Conservation (phyloP, 73 alveolate species). For the Symbiodinium pilosum region DNA sequence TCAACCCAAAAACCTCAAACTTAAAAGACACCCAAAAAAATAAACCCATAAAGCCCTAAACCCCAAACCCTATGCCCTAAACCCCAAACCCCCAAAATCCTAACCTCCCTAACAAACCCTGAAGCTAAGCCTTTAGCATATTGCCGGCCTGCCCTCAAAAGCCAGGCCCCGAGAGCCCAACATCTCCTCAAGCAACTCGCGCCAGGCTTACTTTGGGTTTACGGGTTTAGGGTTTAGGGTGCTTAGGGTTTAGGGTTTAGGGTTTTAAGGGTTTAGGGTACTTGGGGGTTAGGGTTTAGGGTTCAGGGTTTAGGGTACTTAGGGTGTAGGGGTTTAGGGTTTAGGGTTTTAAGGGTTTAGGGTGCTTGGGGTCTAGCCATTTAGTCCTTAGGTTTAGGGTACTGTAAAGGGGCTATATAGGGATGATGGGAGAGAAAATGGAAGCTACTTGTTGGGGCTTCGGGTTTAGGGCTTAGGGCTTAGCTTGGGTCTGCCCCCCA, state of each 20-base stretch:
- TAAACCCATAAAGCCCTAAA: neutral
- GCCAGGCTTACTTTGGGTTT: neutral
- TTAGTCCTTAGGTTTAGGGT: neutral
- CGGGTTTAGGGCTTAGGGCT: too few relatives aligned
- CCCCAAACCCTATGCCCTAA: neutral
- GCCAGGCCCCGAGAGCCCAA: slow-evolving; percentile 17
- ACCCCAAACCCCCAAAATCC: neutral
- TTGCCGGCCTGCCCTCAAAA: slow-evolving; percentile 42
- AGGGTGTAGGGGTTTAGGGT: neutral
- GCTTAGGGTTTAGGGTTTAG: neutral
- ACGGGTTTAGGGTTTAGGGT: too few relatives aligned
- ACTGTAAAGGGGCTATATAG: too few relatives aligned
- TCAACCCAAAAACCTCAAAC: neutral
- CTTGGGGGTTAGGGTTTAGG: neutral
- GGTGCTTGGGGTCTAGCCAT: neutral
- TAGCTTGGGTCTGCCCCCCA: too few relatives aligned
- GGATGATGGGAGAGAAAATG: too few relatives aligned
- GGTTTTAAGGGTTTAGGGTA: neutral
- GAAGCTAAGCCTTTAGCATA: too few relatives aligned
- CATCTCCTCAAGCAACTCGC: too few relatives aligned
- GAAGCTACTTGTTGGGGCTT: too few relatives aligned
- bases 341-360: neutral
- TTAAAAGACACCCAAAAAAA: neutral
- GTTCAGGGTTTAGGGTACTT: neutral
- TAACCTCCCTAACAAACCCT: too few relatives aligned